Base-by-base conservation (phyloP, 371 early-diverging fungal species). In the Mortierella sp. region DNA sequence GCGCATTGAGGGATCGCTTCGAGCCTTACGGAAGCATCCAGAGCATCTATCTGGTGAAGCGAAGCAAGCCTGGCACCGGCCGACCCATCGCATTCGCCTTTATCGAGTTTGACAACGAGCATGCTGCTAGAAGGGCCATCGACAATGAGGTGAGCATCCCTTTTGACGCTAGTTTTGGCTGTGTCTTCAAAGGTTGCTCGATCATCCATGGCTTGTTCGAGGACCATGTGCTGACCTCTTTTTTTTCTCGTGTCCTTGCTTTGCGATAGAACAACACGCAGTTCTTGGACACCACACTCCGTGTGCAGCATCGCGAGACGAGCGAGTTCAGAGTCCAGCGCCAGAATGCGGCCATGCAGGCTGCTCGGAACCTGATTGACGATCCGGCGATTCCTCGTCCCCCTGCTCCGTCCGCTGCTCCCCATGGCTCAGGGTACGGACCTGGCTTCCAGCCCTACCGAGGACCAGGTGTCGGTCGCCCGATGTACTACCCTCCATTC, bases 21-120 rank as follows among this genome's bases (percentile, higher is more conserved):
- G 76, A 77, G 5, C 41, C 34, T 16, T 94, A 92, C 76, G 96
- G 96, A 0, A 66, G 55, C 7, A 90, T 95, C 22, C 69, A 79
- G n/a, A 52, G 81, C 61, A 26, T 92, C 3, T 85, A 89, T n/a
- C 50, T 95, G 4, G 79, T 94, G 47, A 90, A 89, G 80, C 80
- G 45, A 87, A 87, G 64, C 69, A 83, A 24, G 8, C 67, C 65
- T 8, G 71, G 40, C 13, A 70, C 44, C 31, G 52, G 48, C 41
- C 48, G 31, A 41, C 14, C 65, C 22, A 70, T 48, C 5, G 79
- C 79, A 16, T 76, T 78, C 86, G 94, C 94, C 0, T 95, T 95
- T 79, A 88, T 95, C 31, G 89, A 89, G 61, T 95, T 86, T 74
- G 71, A 77, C n/a, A 73, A 88, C 22, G 90, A 89, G 48, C 72